phyloP scores from a whole-genome alignment of 208 protist species.

The Trypanosoma avium region DNA sequence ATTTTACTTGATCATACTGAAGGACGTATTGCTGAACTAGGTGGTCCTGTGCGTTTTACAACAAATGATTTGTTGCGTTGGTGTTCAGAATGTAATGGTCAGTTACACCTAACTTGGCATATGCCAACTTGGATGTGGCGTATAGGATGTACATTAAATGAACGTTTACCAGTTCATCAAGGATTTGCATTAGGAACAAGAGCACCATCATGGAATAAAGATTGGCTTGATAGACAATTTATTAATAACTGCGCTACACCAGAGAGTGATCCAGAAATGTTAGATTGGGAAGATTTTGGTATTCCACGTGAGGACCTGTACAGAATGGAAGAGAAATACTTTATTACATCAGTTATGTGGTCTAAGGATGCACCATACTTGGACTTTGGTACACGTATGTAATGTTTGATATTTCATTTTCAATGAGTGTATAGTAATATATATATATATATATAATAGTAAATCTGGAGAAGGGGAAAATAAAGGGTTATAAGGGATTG shows the following conservation, averaged over 20 bases:
- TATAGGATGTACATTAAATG: slow-evolving; percentile 69
- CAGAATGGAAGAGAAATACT: slow-evolving; percentile 91
- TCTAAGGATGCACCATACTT: slow-evolving; percentile 71
- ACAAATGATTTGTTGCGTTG: slow-evolving; percentile 88
- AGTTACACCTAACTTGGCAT: slow-evolving; percentile 62
- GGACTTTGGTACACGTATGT: slow-evolving; percentile 71
- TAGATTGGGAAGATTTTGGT: slow-evolving; percentile 92
- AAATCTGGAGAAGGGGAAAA: slow-evolving; percentile 7
- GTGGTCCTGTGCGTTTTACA: slow-evolving; percentile 87
- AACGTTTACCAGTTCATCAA: slow-evolving; percentile 75
- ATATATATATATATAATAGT: no score
- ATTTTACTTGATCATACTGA: slow-evolving; percentile 88
- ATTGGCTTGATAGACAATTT: slow-evolving; percentile 89
- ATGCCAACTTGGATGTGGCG: slow-evolving; percentile 75
- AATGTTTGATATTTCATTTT: slow-evolving; percentile 7
- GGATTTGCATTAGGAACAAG: slow-evolving; percentile 71
- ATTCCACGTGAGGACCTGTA: slow-evolving; percentile 90
- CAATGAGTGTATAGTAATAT: slow-evolving; percentile 10
- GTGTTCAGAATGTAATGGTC: slow-evolving; percentile 83
- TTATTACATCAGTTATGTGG: slow-evolving; percentile 86
- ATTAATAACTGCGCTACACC: slow-evolving; percentile 89
- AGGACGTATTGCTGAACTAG: slow-evolving; percentile 90
- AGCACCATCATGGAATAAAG: slow-evolving; percentile 79
- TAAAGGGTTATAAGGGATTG: slow-evolving; percentile 6
- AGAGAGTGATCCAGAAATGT: slow-evolving; percentile 84